phyloP scores from a whole-genome alignment of 2,329 filamentous ascomycete species.

The Aureobasidium pullulans region DNA sequence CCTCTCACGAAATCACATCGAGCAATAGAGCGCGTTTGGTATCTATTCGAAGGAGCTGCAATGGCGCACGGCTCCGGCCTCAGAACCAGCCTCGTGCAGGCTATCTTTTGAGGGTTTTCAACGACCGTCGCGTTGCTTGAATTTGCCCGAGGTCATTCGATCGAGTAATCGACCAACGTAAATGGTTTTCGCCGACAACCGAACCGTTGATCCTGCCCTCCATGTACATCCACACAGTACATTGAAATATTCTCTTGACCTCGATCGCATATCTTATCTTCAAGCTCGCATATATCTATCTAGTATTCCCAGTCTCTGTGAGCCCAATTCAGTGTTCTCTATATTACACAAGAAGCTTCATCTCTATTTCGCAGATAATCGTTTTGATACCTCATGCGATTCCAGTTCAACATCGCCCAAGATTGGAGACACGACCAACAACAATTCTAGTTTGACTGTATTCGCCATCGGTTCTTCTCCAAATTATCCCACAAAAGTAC shows the following conservation, averaged over 20 bases:
- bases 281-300: background rate
- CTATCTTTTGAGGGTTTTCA: background rate
- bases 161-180: conserved; percentile 8
- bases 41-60: background rate
- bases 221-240: conserved; percentile 6
- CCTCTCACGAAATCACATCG: conserved; percentile 14
- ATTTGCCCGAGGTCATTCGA: background rate
- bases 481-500: background rate
- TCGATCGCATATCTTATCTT: conserved; percentile 10
- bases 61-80: conserved; percentile 12
- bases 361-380: background rate
- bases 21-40: background rate
- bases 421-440: conserved; percentile 21
- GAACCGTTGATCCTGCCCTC: background rate
- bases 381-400: conserved; percentile 18
- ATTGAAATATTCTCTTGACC: conserved; percentile 3
- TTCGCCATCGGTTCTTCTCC: background rate
- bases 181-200: conserved; percentile 12
- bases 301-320: background rate
- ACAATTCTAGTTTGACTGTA: background rate
- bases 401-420: conserved; percentile 19
- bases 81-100: background rate
- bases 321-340: background rate
- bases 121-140: background rate
- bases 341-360: background rate